Conservation (phyloP, 257 asterid genomes). For the Catharanthus roseus region DNA sequence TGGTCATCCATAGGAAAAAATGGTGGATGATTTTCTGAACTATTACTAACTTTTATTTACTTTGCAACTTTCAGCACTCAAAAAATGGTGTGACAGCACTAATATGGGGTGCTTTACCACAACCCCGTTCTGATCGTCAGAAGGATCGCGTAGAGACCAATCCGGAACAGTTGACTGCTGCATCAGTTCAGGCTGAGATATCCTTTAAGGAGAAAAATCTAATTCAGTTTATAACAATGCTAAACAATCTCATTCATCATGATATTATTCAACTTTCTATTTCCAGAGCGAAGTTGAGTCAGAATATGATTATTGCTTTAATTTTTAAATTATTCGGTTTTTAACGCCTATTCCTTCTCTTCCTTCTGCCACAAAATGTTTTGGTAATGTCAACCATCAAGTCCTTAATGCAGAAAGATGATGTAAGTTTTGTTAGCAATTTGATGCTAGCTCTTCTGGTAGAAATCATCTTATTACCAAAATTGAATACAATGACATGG, state of each 20-base stretch:
- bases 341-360: not conserved
- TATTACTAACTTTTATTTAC: slow-evolving; percentile 4
- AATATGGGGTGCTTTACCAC: slow-evolving; percentile 98
- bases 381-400: not conserved
- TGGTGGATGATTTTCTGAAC: not conserved
- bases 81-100: slow-evolving; percentile 74
- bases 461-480: not conserved
- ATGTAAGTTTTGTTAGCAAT: not conserved
- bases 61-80: slow-evolving; percentile 49
- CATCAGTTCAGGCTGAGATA: slow-evolving; percentile 94
- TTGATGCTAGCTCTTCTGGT: not conserved
- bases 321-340: no score
- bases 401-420: not conserved
- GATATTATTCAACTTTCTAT: not conserved
- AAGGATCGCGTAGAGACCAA: slow-evolving; percentile 98
- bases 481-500: not conserved
- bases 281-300: not conserved
- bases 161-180: slow-evolving; percentile 99
- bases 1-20: not conserved
- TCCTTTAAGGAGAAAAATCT: slow-evolving; percentile 33
- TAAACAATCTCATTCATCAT: not conserved
- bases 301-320: not conserved
- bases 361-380: not conserved
- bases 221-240: slow-evolving; percentile 13
- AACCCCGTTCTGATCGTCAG: slow-evolving; percentile 90